Percentiles rank a stretch among this genome's conserved stretches.
Conservation (phyloP, 352 stramenopile species). For the Achlya hypogyna region DNA sequence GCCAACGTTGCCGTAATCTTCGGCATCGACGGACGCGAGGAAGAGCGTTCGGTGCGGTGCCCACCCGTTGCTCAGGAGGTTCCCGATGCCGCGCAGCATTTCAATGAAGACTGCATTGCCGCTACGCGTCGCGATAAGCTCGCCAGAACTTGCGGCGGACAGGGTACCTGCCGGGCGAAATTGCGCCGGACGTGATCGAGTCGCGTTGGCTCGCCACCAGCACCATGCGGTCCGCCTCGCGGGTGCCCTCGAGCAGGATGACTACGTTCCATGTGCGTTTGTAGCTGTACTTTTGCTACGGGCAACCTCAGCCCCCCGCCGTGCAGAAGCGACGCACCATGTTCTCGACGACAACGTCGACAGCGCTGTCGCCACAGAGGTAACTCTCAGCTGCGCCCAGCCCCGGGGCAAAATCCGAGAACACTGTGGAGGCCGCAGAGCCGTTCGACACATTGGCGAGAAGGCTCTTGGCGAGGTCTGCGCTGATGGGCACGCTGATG, state of each 20-base stretch:
- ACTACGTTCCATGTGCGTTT: slow-evolving; percentile 76
- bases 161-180: slow-evolving; percentile 38
- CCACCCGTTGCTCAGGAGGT: slow-evolving; percentile 57
- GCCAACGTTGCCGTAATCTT: slow-evolving; percentile 70
- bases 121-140: background rate
- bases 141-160: background rate
- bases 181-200: slow-evolving; percentile 55
- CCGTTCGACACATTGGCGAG: slow-evolving; percentile 23
- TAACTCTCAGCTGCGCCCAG: background rate
- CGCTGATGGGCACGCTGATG: slow-evolving; percentile 64
- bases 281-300: slow-evolving; percentile 44
- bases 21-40: slow-evolving; percentile 63
- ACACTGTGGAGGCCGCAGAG: background rate
- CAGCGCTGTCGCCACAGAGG: slow-evolving; percentile 6
- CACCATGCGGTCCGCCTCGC: slow-evolving; percentile 68
- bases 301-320: background rate
- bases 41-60: slow-evolving; percentile 68
- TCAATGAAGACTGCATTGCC: slow-evolving; percentile 77
- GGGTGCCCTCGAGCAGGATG: slow-evolving; percentile 55
- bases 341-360: background rate
- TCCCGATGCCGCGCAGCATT: slow-evolving; percentile 45
- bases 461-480: slow-evolving; percentile 40
- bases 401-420: slow-evolving; percentile 7
- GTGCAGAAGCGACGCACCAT: background rate
- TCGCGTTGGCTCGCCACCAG: slow-evolving; percentile 61